Evolutionary conservation across 371 early-diverging fungal species (phyloP).

Genomic region (Circinella minor): DNA sequence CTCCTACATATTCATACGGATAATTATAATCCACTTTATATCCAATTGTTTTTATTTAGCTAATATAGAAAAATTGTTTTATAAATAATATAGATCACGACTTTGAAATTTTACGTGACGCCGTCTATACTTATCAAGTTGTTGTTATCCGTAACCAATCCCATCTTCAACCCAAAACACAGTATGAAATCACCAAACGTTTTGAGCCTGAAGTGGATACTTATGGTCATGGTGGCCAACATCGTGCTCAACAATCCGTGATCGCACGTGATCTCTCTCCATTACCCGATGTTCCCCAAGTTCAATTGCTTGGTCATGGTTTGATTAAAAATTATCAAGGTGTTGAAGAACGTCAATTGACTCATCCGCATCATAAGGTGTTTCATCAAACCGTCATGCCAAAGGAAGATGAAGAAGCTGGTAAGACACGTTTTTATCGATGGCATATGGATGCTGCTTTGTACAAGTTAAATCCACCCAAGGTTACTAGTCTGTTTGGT

Average conservation of each 20-base stretch:
- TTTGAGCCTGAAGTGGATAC: conserved; percentile 53
- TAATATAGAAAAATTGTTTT: no score
- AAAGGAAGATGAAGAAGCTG: conserved; percentile 45
- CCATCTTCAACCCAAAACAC: conserved; percentile 46
- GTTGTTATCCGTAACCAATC: conserved; percentile 46
- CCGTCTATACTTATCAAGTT: conserved; percentile 53
- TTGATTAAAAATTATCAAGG: conserved; percentile 46
- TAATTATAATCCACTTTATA: no score
- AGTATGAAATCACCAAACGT: conserved; percentile 45
- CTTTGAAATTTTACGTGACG: conserved; percentile 46
- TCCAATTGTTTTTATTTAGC: no score
- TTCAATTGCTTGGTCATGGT: conserved; percentile 52
- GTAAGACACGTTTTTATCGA: conserved; percentile 51
- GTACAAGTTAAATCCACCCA: conserved; percentile 50
- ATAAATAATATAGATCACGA: conserved; percentile 33
- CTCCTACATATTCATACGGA: no score
- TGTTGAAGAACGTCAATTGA: conserved; percentile 45
- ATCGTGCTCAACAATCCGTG: conserved; percentile 44
- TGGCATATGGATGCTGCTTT: conserved; percentile 63
- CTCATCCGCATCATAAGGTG: conserved; percentile 45
- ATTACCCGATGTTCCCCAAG: conserved; percentile 46
- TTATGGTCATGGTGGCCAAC: conserved; percentile 52
- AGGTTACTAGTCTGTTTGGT: conserved; percentile 51
- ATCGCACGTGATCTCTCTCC: conserved; percentile 54
- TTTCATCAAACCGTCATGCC: conserved; percentile 44